Evolutionary conservation across 2,329 filamentous ascomycete species (phyloP).

Genomic region (Phoma herbarum): DNA sequence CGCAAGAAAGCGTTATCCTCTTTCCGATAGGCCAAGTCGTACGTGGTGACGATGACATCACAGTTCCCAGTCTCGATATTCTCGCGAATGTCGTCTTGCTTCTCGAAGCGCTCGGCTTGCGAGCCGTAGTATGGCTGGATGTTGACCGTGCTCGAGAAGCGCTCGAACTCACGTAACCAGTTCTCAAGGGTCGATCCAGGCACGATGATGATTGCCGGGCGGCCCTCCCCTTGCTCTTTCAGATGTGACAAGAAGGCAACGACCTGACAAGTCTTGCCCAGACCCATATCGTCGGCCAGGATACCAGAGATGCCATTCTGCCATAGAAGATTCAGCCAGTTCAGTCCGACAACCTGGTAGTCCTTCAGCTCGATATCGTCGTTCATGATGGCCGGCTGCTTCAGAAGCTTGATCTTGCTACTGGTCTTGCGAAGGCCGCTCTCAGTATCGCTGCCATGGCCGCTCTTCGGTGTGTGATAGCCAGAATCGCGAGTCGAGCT

Average conservation of each 20-base stretch:
- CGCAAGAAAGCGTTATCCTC: constrained; percentile 71
- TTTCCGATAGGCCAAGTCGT: constrained; percentile 69
- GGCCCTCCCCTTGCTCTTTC: constrained; percentile 71
- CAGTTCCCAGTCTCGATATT: constrained; percentile 65
- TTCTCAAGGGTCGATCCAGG: constrained; percentile 95
- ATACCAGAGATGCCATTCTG: constrained; percentile 84
- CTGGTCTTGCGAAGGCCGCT: constrained; percentile 49
- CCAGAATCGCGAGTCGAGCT: constrained; percentile 68
- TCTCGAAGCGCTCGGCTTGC: constrained; percentile 71
- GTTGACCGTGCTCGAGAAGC: constrained; percentile 79
- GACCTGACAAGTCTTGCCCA: constrained; percentile 95
- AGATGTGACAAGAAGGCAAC: constrained; percentile 90
- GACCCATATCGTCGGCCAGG: constrained; percentile 94
- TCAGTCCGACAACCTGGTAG: constrained; percentile 92
- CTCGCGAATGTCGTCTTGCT: constrained; percentile 72
- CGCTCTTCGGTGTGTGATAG: constrained; percentile 68
- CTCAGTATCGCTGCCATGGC: constrained; percentile 56
- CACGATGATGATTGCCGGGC: constrained; percentile 85
- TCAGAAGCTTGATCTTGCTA: constrained; percentile 57
- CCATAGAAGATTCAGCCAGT: constrained; percentile 90
- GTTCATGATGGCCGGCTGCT: constrained; percentile 81
- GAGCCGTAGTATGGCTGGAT: constrained; percentile 78
- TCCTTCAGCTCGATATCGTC: constrained; percentile 82
- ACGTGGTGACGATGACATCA: constrained; percentile 76
- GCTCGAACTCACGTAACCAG: constrained; percentile 89